A percentile compares a stretch with the other conserved stretches of the same genome.
Evolutionary conservation across 1,284 basidiomycete genomes (phyloP).

Genomic region (Ceratobasidium sp.): DNA sequence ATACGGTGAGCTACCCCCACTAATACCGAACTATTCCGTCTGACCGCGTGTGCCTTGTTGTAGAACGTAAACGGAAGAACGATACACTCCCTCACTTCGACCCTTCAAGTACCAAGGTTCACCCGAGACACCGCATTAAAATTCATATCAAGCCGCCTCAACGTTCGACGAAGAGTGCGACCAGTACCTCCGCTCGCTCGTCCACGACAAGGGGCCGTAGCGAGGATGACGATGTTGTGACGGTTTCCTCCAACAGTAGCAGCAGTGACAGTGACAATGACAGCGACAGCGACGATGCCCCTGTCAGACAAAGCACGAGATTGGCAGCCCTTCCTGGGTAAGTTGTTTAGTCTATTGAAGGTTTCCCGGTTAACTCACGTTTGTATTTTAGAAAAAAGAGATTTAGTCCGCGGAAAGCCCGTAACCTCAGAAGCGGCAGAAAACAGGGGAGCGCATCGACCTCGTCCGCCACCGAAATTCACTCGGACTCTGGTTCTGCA

Average conservation of each 20-base stretch:
- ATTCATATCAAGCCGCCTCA: background rate
- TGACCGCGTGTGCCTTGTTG: background rate
- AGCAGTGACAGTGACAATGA: constrained; percentile 7
- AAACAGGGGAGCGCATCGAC: background rate
- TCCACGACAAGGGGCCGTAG: background rate
- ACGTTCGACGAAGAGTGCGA: background rate
- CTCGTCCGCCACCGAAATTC: background rate
- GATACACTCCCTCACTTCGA: constrained; percentile 17
- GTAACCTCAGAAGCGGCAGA: constrained; percentile 23
- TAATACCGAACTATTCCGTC: too few relatives aligned
- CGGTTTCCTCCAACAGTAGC: constrained; percentile 9
- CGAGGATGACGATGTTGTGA: constrained; percentile 1
- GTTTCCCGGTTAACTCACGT: background rate
- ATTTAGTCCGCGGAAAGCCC: background rate
- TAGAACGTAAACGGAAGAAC: constrained; percentile 21
- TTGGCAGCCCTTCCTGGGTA: constrained; percentile 5
- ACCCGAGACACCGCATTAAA: constrained; percentile 28
- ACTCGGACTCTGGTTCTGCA: constrained; percentile 3
- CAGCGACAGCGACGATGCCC: background rate
- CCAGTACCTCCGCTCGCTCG: constrained; percentile 20
- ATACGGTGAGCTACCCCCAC: constrained; percentile 8
- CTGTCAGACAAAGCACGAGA: constrained; percentile 26
- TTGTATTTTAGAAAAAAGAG: background rate
- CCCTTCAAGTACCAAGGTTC: constrained; percentile 8
- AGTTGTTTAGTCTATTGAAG: background rate